phyloP scores from a whole-genome alignment of 495 filamentous ascomycete species.

The Xylaria bambusicola region DNA sequence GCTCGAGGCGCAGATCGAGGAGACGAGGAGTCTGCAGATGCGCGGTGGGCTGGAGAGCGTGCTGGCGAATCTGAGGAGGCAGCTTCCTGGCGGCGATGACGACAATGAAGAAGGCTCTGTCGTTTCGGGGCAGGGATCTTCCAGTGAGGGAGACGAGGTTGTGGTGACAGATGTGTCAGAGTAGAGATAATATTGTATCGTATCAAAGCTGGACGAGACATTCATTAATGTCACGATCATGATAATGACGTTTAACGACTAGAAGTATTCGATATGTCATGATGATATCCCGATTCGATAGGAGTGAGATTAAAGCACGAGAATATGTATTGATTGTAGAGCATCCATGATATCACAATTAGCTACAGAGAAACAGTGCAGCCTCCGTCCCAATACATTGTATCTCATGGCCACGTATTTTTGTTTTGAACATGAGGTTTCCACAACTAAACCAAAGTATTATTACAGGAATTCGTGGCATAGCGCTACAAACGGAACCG shows the following conservation, averaged over 20 bases:
- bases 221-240: too few species aligned
- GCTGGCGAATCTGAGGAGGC: constrained; percentile 31
- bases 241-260: too few species aligned
- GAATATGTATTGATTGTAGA: too few species aligned
- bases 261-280: too few species aligned
- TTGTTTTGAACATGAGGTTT: not conserved
- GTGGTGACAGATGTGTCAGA: too few species aligned
- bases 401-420: constrained; percentile 7
- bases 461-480: constrained; percentile 37
- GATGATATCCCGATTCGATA: too few species aligned
- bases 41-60: constrained; percentile 30
- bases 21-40: constrained; percentile 31
- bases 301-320: too few species aligned
- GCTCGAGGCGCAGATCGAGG: constrained; percentile 27
- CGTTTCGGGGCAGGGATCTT: too few species aligned
- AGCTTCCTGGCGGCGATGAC: constrained; percentile 25
- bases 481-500: constrained; percentile 35
- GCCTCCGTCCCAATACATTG: not conserved
- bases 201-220: too few species aligned
- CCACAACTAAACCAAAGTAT: constrained; percentile 19
- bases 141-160: too few species aligned
- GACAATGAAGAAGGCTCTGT: not conserved
- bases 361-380: not conserved
- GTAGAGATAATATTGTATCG: too few species aligned
- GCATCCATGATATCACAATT: too few species aligned